Conservation (phyloP, 2,329 filamentous ascomycete species). For the Arachnopeziza araneosa region DNA sequence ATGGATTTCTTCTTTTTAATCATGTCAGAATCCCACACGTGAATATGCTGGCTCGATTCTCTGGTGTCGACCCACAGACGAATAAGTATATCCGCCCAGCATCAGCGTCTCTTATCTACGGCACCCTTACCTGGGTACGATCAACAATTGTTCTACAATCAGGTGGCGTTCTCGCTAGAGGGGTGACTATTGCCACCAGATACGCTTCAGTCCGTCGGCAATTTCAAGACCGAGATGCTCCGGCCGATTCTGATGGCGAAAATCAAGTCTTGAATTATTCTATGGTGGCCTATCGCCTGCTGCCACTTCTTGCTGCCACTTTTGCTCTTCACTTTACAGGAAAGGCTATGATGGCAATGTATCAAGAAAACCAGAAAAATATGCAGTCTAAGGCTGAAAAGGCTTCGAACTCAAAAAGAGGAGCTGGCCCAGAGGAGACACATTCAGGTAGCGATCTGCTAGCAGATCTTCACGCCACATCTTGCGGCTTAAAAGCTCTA, state of each 20-base stretch:
- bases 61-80: slow-evolving; percentile 61
- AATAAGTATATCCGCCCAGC: slow-evolving; percentile 63
- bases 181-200: slow-evolving; percentile 71
- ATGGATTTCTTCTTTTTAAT: slow-evolving; percentile 74
- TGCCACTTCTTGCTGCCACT: slow-evolving; percentile 67
- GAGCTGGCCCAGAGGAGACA: slow-evolving; percentile 62
- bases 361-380: slow-evolving; percentile 65
- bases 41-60: slow-evolving; percentile 69
- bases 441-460: slow-evolving; percentile 61
- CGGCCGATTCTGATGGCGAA: slow-evolving; percentile 52
- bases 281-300: slow-evolving; percentile 69
- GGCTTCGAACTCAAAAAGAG: slow-evolving; percentile 40
- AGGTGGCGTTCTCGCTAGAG: slow-evolving; percentile 64
- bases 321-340: slow-evolving; percentile 79
- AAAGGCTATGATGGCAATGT: slow-evolving; percentile 68
- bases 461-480: slow-evolving; percentile 71
- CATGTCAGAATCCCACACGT: slow-evolving; percentile 68
- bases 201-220: slow-evolving; percentile 71
- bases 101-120: slow-evolving; percentile 64
- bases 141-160: slow-evolving; percentile 70
- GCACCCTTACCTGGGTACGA: slow-evolving; percentile 70
- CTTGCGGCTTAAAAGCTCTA: slow-evolving; percentile 69
- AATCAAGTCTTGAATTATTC: slow-evolving; percentile 76
- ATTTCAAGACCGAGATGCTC: slow-evolving; percentile 69
- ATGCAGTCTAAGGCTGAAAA: slow-evolving; percentile 45